These are phyloP conservation scores for Papiliotrema terrestris DNA, from an alignment of 1,284 basidiomycete genomes.

Conservation along the genomic window DNA sequence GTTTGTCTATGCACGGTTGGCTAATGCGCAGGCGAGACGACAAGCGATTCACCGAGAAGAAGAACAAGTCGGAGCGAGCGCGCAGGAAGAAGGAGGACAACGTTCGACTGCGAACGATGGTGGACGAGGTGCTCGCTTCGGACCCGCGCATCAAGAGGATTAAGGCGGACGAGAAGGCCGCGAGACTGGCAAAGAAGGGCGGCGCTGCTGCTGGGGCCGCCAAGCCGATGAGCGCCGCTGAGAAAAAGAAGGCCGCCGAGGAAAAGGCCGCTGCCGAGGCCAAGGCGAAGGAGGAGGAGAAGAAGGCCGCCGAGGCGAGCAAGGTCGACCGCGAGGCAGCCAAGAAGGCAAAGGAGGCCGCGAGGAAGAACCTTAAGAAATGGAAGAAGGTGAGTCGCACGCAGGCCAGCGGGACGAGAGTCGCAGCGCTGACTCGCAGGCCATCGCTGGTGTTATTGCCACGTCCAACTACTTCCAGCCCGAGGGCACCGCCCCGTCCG, in stretches of 20 bases:
- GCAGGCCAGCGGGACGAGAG: background rate
- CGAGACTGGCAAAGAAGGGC: constrained; percentile 80
- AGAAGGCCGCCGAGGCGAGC: constrained; percentile 43
- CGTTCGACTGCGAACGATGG: constrained; percentile 78
- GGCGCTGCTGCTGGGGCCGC: constrained; percentile 51
- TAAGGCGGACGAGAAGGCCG: constrained; percentile 94
- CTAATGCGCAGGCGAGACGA: constrained; percentile 73
- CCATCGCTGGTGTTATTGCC: constrained; percentile 52
- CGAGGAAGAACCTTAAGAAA: constrained; percentile 55
- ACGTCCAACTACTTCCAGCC: constrained; percentile 58
- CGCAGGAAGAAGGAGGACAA: constrained; percentile 98
- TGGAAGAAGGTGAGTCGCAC: constrained; percentile 52
- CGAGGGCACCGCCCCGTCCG: constrained; percentile 50
- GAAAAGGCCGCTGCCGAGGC: constrained; percentile 71
- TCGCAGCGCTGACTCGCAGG: constrained; percentile 9
- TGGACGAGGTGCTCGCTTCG: constrained; percentile 77
- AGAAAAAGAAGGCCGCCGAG: constrained; percentile 68
- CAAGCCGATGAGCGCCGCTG: constrained; percentile 61
- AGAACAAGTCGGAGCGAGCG: constrained; percentile 96
- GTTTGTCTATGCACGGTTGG: background rate
- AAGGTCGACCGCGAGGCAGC: constrained; percentile 71
- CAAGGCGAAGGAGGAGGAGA: constrained; percentile 75
- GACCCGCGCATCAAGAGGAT: constrained; percentile 98
- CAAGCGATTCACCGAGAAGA: constrained; percentile 98
- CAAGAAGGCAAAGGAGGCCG: constrained; percentile 84